These are phyloP conservation scores for Fonsecaea pedrosoi DNA, from an alignment of 2,329 filamentous ascomycete species.

Conservation along the genomic window DNA sequence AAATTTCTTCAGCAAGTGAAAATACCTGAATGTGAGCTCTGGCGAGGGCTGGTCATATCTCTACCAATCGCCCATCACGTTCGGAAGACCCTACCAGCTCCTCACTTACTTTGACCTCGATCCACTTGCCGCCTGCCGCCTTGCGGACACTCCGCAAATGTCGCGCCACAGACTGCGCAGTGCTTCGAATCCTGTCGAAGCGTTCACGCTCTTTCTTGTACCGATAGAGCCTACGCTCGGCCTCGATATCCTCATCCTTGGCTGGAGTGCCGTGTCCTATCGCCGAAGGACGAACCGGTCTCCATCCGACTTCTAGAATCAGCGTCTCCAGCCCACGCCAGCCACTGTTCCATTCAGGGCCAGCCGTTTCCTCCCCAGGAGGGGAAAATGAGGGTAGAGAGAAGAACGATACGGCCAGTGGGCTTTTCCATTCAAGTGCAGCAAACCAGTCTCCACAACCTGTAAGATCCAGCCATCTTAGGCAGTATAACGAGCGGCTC, in stretches of 20 bases:
- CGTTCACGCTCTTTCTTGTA: slow-evolving; percentile 44
- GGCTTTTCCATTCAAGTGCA: slow-evolving; percentile 54
- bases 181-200: slow-evolving; percentile 42
- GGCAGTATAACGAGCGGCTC: slow-evolving; percentile 62
- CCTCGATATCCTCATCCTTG: slow-evolving; percentile 42
- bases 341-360: slow-evolving; percentile 54
- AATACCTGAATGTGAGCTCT: neutral
- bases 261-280: slow-evolving; percentile 23
- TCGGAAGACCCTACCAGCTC: slow-evolving; percentile 14
- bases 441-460: slow-evolving; percentile 64
- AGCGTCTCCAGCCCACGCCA: slow-evolving; percentile 55
- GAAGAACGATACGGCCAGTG: neutral
- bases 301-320: slow-evolving; percentile 52
- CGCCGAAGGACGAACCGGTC: slow-evolving; percentile 40
- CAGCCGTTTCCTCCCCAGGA: slow-evolving; percentile 32
- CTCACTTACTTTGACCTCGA: slow-evolving; percentile 43
- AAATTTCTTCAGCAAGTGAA: slow-evolving; percentile 54
- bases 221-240: slow-evolving; percentile 44
- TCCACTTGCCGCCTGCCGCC: slow-evolving; percentile 49
- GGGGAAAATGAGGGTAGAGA: neutral
- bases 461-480: slow-evolving; percentile 68
- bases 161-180: slow-evolving; percentile 44
- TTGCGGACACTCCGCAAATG: slow-evolving; percentile 45
- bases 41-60: neutral
- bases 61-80: neutral